These are phyloP conservation scores for Dioscorea alata DNA, from an alignment of 106 monocot species.

Conservation along the genomic window DNA sequence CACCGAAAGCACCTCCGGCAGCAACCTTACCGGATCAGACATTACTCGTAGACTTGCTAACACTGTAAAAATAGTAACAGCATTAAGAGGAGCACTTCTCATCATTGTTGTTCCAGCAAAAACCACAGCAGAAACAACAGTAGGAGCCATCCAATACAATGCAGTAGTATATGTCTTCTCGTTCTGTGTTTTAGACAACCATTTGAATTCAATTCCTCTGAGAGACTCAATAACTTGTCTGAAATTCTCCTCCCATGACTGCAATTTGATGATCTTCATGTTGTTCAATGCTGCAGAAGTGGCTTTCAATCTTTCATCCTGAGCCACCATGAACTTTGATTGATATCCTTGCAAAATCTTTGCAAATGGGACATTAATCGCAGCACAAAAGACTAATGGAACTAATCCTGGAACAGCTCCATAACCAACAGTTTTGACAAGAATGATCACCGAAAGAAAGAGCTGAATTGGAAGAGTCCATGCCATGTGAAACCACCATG, in stretches of 20 bases:
- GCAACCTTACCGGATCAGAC: constrained; percentile 52
- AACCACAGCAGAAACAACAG: constrained; percentile 54
- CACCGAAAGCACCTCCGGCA: constrained; percentile 60
- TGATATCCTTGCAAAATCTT: constrained; percentile 54
- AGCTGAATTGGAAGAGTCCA: constrained; percentile 66
- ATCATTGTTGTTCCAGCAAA: constrained; percentile 35
- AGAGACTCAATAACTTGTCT: constrained; percentile 27
- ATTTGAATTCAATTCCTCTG: constrained; percentile 54
- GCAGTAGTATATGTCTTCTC: constrained; percentile 47
- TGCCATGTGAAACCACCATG: constrained; percentile 73
- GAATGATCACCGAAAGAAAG: constrained; percentile 29
- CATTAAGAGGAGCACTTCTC: constrained; percentile 46
- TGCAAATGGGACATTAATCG: constrained; percentile 65
- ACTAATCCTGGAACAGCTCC: constrained; percentile 52
- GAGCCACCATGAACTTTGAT: constrained; percentile 54
- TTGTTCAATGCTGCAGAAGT: constrained; percentile 61
- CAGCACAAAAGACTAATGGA: constrained; percentile 35
- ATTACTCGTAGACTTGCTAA: constrained; percentile 58
- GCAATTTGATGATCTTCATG: constrained; percentile 82
- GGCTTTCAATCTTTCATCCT: constrained; percentile 57
- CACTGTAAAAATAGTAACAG: constrained; percentile 61
- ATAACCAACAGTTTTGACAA: constrained; percentile 36
- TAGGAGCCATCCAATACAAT: constrained; percentile 71
- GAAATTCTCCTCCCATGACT: constrained; percentile 82
- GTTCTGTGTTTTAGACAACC: constrained; percentile 50